Conservation (phyloP, 176 grass and related monocot genomes). For the Carex littledalei region DNA sequence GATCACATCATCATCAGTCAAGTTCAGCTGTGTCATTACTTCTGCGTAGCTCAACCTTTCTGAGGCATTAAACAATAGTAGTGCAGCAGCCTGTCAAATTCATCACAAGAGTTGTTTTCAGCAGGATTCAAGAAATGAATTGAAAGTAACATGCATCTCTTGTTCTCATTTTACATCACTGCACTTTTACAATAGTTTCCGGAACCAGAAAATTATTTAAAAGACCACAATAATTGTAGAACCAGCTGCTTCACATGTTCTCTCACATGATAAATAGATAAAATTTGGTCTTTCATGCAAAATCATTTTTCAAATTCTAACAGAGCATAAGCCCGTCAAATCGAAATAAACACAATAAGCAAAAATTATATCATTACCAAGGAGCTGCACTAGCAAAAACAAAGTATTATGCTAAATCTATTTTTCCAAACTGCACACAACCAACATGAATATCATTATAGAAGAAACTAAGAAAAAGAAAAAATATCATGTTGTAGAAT, state of each 20-base stretch:
- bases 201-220: background rate
- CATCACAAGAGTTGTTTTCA: background rate
- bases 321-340: background rate
- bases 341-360: background rate
- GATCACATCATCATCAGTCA: constrained; percentile 92
- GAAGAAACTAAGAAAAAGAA: background rate
- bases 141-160: background rate
- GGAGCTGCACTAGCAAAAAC: background rate
- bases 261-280: background rate
- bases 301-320: background rate
- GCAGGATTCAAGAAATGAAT: background rate
- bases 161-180: background rate
- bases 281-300: background rate
- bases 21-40: constrained; percentile 84
- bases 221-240: background rate
- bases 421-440: background rate
- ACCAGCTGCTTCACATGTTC: background rate
- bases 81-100: constrained; percentile 57
- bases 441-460: background rate
- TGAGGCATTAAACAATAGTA: constrained; percentile 78
- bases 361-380: background rate
- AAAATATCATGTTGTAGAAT: background rate
- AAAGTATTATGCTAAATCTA: background rate
- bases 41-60: constrained; percentile 83
- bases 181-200: background rate